Evolutionary conservation across 129 eudicot species (phyloP).

Genomic region (Arctium lappa): DNA sequence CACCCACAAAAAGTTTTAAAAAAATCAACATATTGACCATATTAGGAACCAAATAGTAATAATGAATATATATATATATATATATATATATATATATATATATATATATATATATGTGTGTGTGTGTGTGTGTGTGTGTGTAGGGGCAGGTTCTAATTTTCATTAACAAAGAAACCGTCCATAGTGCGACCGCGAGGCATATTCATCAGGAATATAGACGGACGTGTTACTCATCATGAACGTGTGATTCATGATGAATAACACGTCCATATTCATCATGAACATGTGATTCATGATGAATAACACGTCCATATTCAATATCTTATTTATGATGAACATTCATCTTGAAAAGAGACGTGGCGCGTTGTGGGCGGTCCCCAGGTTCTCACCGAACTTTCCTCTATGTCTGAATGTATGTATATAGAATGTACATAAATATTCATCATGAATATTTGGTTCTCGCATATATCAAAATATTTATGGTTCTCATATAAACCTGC

Average conservation of each 20-base stretch:
- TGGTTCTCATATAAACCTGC: background rate
- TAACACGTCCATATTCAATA: background rate
- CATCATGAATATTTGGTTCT: background rate
- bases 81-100: no score
- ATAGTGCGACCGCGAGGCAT: background rate
- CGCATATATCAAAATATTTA: background rate
- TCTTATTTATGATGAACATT: background rate
- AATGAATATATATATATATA: background rate
- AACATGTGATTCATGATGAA: background rate
- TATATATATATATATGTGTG: background rate
- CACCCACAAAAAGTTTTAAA: slow-evolving; percentile 10
- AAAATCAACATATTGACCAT: background rate
- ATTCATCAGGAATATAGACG: background rate
- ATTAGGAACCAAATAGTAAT: background rate
- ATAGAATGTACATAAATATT: background rate
- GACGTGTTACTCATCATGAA: background rate
- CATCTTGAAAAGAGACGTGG: background rate
- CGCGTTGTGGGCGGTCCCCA: background rate
- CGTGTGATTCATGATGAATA: no score
- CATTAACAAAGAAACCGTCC: background rate
- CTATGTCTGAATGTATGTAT: background rate
- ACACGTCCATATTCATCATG: no score
- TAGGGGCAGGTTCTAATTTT: background rate
- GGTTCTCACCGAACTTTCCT: background rate
- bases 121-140: background rate